phyloP scores from a whole-genome alignment of 371 early-diverging fungal genomes.

The Dichotomocladium elegans region DNA sequence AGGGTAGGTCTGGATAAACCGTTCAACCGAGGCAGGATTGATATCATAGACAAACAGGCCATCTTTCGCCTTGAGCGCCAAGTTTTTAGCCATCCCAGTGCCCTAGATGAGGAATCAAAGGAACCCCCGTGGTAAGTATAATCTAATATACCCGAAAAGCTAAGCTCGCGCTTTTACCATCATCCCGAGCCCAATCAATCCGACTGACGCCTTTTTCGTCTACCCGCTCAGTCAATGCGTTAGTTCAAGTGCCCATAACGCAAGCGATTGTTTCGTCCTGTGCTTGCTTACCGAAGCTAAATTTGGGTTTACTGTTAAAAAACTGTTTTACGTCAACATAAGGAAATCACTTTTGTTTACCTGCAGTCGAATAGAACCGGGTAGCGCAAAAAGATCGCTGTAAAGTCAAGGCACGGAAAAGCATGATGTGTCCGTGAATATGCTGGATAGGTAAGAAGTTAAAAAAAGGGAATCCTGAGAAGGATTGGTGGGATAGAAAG shows the following conservation, averaged over 20 bases:
- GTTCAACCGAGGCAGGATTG: conserved; percentile 49
- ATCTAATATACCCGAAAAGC: not conserved
- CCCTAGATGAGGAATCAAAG: conserved; percentile 38
- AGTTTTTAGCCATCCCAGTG: conserved; percentile 87
- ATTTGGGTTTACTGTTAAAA: not conserved
- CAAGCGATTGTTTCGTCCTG: too few species aligned
- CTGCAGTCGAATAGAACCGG: not conserved
- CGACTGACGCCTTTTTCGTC: conserved; percentile 50
- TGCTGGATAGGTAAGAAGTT: conserved; percentile 1
- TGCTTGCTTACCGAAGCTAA: not conserved
- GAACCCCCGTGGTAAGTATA: not conserved
- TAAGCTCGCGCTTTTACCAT: conserved; percentile 58
- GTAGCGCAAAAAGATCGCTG: not conserved
- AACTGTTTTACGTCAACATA: not conserved
- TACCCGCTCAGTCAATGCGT: not conserved
- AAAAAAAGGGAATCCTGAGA: not conserved
- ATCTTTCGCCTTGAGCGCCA: conserved; percentile 56
- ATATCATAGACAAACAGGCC: conserved; percentile 72
- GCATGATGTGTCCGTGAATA: not conserved
- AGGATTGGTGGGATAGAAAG: too few species aligned
- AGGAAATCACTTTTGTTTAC: not conserved
- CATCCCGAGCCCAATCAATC: conserved; percentile 95
- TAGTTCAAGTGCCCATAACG: too few species aligned
- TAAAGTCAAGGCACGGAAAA: not conserved
- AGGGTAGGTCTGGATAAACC: conserved; percentile 44